Base-by-base conservation (phyloP, 73 alveolate genomes). In the Paramecium sonneborni region DNA sequence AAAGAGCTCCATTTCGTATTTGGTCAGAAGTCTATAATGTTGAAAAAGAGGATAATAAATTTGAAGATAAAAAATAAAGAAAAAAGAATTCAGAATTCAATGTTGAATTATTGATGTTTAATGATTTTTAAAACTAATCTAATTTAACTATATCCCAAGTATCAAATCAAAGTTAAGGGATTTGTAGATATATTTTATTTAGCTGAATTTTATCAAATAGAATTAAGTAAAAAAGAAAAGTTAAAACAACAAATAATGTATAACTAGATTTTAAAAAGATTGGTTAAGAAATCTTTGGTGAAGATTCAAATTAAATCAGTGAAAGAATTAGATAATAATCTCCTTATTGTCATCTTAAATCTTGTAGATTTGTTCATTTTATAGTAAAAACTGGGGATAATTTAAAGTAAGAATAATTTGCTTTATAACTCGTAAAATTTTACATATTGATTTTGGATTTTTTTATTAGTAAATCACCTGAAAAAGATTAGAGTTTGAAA, bases 391-490 rank as follows among this genome's bases (percentile, higher is more conserved):
- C 96, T 70, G 95, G 95, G 43, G 98, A 95, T 85, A 93, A 95
- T 89, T 85, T 95, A 11, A 85, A 92, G 28, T 70, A 95, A 57
- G 98, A 95, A 85, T 39, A 95, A 86, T 95, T 95, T 76, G 98
- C 98, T 6, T 76, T 91, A 89, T 79, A 95, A 85, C 96, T 44
- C 98, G 99, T 0, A 97, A 95, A 74, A 95, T 97, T 21, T 92
- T 97, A 44, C 99, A 97, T 91, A 97, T 97, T 44, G 99, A 97
- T 92, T 97, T 97, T 85, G 99, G 99, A 32, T 97, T 97, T 92
- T n/a, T 95, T 97, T 92, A 79, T 97, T 48, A 89, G 98, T 18
- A 94, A 93, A 72, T 95, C 98, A 1, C 99, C 99, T 15, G 99
- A 98, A 15, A 48, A 37, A 91, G 98, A 98, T 93, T 72, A 96